These are phyloP conservation scores for Alternaria brassicae DNA, from an alignment of 2,329 filamentous ascomycete genomes.

Conservation along the genomic window DNA sequence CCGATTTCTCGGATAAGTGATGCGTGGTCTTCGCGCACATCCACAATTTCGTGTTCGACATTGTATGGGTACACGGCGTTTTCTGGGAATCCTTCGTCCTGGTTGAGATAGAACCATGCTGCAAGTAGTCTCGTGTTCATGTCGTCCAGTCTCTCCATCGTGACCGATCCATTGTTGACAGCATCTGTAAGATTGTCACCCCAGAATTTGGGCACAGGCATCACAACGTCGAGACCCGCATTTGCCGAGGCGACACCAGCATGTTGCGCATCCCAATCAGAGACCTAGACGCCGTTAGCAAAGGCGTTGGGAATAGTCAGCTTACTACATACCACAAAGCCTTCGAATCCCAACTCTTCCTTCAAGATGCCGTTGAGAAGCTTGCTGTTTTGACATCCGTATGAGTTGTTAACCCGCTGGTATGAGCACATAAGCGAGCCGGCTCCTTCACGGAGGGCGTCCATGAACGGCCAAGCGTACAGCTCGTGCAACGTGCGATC, in stretches of 20 bases:
- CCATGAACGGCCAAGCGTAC: conserved; percentile 72
- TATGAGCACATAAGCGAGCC: conserved; percentile 67
- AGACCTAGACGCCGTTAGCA: conserved; percentile 12
- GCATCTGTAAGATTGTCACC: conserved; percentile 40
- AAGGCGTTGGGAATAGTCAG: not conserved
- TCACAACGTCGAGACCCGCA: conserved; percentile 58
- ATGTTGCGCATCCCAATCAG: conserved; percentile 57
- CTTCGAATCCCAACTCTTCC: conserved; percentile 59
- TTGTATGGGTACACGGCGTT: conserved; percentile 33
- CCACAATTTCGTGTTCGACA: conserved; percentile 53
- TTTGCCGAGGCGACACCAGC: conserved; percentile 54
- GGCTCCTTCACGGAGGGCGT: conserved; percentile 64
- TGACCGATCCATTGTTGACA: conserved; percentile 39
- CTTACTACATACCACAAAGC: conserved; percentile 46
- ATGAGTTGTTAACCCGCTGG: conserved; percentile 43
- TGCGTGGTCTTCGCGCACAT: conserved; percentile 54
- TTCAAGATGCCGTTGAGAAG: conserved; percentile 60
- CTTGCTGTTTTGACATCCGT: conserved; percentile 48
- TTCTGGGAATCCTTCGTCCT: conserved; percentile 47
- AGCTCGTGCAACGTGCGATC: conserved; percentile 70
- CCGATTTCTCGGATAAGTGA: conserved; percentile 52
- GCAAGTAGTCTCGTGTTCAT: conserved; percentile 43
- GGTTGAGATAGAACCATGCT: conserved; percentile 45
- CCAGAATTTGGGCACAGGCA: conserved; percentile 45
- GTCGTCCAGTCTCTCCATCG: conserved; percentile 34